Conservation (phyloP, 805 yeast genomes). For the Wickerhamomyces subpelliculosus region DNA sequence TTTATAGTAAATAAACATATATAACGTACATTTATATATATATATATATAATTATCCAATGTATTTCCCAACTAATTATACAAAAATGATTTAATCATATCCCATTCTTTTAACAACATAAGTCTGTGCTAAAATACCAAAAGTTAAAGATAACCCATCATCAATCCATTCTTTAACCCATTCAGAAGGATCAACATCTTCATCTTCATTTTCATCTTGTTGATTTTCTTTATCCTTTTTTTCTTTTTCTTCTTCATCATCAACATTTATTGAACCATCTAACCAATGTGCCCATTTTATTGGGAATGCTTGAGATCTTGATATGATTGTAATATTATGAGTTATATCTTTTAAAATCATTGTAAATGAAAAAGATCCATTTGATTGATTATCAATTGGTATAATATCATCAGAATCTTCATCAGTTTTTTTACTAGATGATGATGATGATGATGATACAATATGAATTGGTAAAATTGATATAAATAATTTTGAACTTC, state of each 20-base stretch:
- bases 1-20: neutral
- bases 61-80: neutral
- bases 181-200: constrained; percentile 66
- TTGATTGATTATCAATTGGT: constrained; percentile 29
- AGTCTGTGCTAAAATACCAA: constrained; percentile 85
- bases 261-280: constrained; percentile 22
- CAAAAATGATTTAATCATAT: constrained; percentile 10
- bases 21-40: neutral
- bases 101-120: constrained; percentile 86
- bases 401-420: constrained; percentile 18
- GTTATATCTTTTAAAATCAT: constrained; percentile 71
- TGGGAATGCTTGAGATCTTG: constrained; percentile 88
- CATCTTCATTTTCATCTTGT: constrained; percentile 27
- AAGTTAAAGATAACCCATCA: constrained; percentile 67
- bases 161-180: constrained; percentile 80
- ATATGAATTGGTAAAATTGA: constrained; percentile 57
- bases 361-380: constrained; percentile 65
- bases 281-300: constrained; percentile 91
- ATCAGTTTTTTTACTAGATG: constrained; percentile 10
- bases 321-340: constrained; percentile 65
- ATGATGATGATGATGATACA: too few species aligned
- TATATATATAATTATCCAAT: neutral
- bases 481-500: constrained; percentile 56
- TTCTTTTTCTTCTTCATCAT: constrained; percentile 21
- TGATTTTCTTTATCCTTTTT: constrained; percentile 9